Evolutionary conservation across 306 rosid species (phyloP).

Genomic region (Comarum palustre): DNA sequence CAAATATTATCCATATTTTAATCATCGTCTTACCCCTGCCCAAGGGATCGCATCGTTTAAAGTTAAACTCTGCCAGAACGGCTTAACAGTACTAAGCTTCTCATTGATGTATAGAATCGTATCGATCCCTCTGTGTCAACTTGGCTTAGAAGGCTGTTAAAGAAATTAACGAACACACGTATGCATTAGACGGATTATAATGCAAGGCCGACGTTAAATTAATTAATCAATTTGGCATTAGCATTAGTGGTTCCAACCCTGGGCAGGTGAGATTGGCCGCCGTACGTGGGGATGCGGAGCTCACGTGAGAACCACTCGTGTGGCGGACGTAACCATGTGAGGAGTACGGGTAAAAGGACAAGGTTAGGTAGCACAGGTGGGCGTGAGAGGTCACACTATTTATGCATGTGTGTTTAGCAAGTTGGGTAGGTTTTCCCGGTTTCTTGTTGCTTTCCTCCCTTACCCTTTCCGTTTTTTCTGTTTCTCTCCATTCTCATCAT

Average conservation of each 20-base stretch:
- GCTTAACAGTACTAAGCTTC: too few species aligned
- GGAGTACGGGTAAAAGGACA: constrained; percentile 35
- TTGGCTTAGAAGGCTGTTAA: neutral
- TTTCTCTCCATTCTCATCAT: too few species aligned
- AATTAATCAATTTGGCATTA: neutral
- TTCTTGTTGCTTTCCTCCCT: too few species aligned
- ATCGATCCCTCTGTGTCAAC: neutral
- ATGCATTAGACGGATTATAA: neutral
- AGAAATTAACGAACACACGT: neutral
- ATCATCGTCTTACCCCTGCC: too few species aligned
- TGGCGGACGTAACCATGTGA: constrained; percentile 30
- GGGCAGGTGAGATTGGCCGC: neutral
- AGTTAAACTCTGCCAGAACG: too few species aligned
- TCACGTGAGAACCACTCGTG: constrained; percentile 38
- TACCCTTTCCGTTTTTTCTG: too few species aligned
- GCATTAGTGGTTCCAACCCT: neutral
- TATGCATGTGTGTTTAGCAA: neutral
- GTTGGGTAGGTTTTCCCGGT: too few species aligned
- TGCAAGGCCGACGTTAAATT: neutral
- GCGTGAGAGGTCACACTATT: constrained; percentile 24
- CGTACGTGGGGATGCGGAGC: neutral
- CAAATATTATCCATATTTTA: too few species aligned
- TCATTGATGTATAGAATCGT: neutral
- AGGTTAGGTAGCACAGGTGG: constrained; percentile 10
- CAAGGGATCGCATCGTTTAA: too few species aligned